These are phyloP conservation scores for Psilocybe cyanescens DNA, from an alignment of 768 basidiomycete genomes.

Conservation along the genomic window DNA sequence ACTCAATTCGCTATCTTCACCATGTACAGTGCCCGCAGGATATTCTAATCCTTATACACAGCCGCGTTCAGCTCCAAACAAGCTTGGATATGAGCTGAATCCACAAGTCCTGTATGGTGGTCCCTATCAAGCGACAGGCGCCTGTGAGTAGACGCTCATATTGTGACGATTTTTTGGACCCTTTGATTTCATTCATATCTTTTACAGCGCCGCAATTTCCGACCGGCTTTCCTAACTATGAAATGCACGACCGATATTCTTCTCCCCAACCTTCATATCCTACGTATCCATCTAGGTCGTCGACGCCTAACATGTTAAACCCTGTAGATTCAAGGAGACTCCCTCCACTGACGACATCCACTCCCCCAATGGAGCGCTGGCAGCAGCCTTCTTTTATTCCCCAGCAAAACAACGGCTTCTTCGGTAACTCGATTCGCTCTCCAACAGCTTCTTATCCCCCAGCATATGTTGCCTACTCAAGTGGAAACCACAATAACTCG, in stretches of 20 bases:
- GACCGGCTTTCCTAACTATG: constrained; percentile 52
- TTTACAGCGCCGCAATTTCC: constrained; percentile 50
- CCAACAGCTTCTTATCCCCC: constrained; percentile 66
- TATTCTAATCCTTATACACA: constrained; percentile 65
- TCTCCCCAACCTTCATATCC: constrained; percentile 48
- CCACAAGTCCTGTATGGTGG: constrained; percentile 44
- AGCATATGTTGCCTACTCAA: constrained; percentile 53
- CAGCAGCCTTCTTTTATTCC: constrained; percentile 38
- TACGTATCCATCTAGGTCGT: constrained; percentile 50
- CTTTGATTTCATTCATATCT: constrained; percentile 40
- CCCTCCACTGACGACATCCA: constrained; percentile 56
- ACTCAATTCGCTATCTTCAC: constrained; percentile 60
- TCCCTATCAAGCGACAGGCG: constrained; percentile 36
- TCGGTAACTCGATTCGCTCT: constrained; percentile 57
- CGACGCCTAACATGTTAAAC: constrained; percentile 50
- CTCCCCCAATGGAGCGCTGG: constrained; percentile 55
- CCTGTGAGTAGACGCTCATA: constrained; percentile 36
- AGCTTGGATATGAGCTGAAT: constrained; percentile 54
- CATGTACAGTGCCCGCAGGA: constrained; percentile 59
- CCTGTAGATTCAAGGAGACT: constrained; percentile 59
- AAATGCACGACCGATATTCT: constrained; percentile 61
- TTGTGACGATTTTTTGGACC: constrained; percentile 22
- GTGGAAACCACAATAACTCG: constrained; percentile 35
- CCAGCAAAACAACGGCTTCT: constrained; percentile 36
- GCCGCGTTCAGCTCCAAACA: constrained; percentile 65